Evolutionary conservation across 2,329 filamentous ascomycete genomes (phyloP), one percentile per base, ranked within the genome.

Genomic region (Cladophialophora exuberans): DNA sequence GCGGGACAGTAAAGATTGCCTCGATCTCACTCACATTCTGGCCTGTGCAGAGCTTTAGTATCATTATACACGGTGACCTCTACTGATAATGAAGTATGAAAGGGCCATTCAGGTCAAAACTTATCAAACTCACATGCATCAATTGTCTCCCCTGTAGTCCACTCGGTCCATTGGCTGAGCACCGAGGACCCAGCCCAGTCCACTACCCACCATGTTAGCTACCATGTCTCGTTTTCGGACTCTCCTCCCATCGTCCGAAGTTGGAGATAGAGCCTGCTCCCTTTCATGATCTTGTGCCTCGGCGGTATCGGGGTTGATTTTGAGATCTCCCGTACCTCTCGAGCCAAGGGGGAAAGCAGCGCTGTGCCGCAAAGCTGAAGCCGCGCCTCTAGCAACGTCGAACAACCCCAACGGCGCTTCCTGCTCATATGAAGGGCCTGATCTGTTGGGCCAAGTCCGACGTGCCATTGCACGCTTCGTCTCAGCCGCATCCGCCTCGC

Each of bases 151-250:
- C 22, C 13, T 25, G 15, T 52, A 30, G 30, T 52, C 54, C 39
- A 44, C 18, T 18, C 60, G 52, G 22, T 62, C 60, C 30, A 41
- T 48, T 9, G 75, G 74, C 56, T 76, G 74, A 50, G 74, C 76
- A 67, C 84, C 84, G 51, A 87, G 67, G 53, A 86, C 80, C 84
- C 84, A 87, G 6, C 84, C 84, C 64, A 86, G 67, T 5, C 82
- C 82, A 2, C 82, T 83, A 10, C 81, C 84, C 4, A 85, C 83
- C 69, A 83, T 83, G 70, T 78, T 85, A 55, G 83, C 83, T 43
- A 86, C 82, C 72, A 85, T 69, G 66, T 80, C 77, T 55, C 77
- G 67, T 63, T 79, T 80, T 36, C 77, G 67, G 13, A 78, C 72
- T 36, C 62, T 58, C 71, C 69, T 49, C 54, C 60, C 57, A 47